Evolutionary conservation across 208 protist species (phyloP), one percentile per base, ranked within the genome.

Genomic region (Acanthamoeba castellanii): DNA sequence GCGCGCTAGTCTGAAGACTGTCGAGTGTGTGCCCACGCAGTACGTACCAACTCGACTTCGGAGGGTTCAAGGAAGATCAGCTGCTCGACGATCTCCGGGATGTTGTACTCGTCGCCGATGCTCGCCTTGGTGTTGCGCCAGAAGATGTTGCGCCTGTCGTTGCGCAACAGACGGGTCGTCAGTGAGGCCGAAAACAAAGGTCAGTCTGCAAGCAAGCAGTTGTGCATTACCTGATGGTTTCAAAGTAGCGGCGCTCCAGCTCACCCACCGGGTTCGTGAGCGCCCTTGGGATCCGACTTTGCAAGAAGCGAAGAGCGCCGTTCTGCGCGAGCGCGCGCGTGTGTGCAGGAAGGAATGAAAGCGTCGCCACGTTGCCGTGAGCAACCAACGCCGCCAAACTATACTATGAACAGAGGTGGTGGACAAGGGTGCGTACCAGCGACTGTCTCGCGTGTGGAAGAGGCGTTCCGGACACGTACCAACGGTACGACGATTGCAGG

Each of bases 381-480:
- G 52, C 22, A 25, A 27, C 20, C 57, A 64, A 64, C 57, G 37
- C 11, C 2, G 22, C 20, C 57, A 64, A 9, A 14, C 14, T 6
- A 66, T 1, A 66, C 16, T 22, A 18, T 22, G 52, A 59, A 22
- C 13, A 59, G 52, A 59, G 52, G 52, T 2, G 18, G 13, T 59
- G 68, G 57, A 82, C 22, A 57, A 6, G 85, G 85, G 8, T 1
- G 42, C n/a, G 47, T 57, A 93, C 50, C 8, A 93, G 55, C 27
- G 50, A 68, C 20, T 88, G 61, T 3, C 27, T n/a, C 13, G 13
- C 88, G 37, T 87, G 45, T 3, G 93, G 91, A 42, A 95, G 90
- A 8, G 94, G 94, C 42, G 87, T 95, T 30, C 94, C 94, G 20
- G 50, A 93, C 20, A 95, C 78, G 16, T 93, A 93, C 88, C 88